Base-by-base conservation (phyloP, 495 filamentous ascomycete species). In the Podospora conica region DNA sequence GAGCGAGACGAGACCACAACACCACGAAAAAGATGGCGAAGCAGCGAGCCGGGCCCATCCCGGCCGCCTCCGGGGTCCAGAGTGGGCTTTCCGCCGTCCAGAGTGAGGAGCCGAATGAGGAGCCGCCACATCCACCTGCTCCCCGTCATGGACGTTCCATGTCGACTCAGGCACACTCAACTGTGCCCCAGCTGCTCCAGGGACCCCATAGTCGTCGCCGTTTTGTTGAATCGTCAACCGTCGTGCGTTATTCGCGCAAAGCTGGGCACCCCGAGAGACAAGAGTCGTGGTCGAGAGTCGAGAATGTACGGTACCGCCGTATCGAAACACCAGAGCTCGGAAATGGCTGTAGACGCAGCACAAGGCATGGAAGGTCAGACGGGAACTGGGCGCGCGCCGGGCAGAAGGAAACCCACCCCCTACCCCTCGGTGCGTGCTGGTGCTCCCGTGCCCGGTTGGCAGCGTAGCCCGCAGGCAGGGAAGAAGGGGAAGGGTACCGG, bases 401-500 rank as follows among this genome's bases (percentile, higher is more conserved):
- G 61, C 61, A 28, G 61, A 63, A 54, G 61, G 61, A 63, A 55
- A 62, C 24, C 40, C 40, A 31, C 59, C 12, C 6, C 33, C n/a
- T n/a, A n/a, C n/a, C 23, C 23, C 18, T 20, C 18, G n/a, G 9
- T 53, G 29, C 59, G 33, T 24, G 15, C 22, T 21, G 57, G 57
- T 22, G 58, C 15, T 12, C 28, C 25, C 18, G n/a, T 9, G 27
- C 58, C 18, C 25, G 25, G 31, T 21, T 48, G 58, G 58, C n/a
- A n/a, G n/a, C n/a, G n/a, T n/a, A n/a, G n/a, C n/a, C n/a, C n/a
- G 23, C 15, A 28, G 24, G 22, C 57, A 58, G 55, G 20, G n/a
- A 23, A 56, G 54, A 22, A 18, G 56, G 56, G 21, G 27, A 31
- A 48, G 22, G 18, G 60, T 71, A 71, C 57, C 57, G 55, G 69